Evolutionary conservation across 257 asterid genomes (phyloP).

Genomic region (Coffea canephora): DNA sequence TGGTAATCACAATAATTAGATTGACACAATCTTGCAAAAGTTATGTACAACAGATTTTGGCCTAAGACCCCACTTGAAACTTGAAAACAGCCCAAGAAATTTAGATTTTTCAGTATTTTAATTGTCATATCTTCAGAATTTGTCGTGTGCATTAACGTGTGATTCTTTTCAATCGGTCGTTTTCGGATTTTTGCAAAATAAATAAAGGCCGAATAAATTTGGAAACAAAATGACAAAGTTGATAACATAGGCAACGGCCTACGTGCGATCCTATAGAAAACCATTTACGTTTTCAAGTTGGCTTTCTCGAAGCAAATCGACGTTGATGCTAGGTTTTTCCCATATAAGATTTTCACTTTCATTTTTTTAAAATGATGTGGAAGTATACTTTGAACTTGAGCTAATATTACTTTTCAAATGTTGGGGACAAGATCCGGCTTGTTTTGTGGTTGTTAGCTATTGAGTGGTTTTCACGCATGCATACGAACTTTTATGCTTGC

Average conservation of each 20-base stretch:
- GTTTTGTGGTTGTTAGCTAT: no score
- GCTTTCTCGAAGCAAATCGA: background rate
- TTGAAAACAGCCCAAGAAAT: conserved; percentile 2
- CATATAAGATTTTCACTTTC: background rate
- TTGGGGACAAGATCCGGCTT: no score
- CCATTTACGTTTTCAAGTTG: background rate
- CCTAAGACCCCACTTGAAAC: conserved; percentile 3
- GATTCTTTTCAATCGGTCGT: background rate
- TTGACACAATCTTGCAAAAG: background rate
- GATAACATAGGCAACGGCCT: background rate
- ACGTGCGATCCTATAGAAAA: background rate
- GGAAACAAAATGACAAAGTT: background rate
- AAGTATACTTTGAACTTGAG: no score
- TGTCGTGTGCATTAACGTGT: background rate
- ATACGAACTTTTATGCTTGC: background rate
- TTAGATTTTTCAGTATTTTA: background rate
- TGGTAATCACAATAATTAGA: background rate
- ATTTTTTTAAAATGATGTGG: no score
- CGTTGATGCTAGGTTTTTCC: background rate
- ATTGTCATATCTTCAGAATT: conserved; percentile 1
- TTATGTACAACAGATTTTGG: background rate
- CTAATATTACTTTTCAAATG: no score
- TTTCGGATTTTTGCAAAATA: conserved; percentile 9
- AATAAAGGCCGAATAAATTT: background rate
- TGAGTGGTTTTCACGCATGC: no score